phyloP scores from a whole-genome alignment of 2,329 filamentous ascomycete genomes.

The Penicillium occitanis region DNA sequence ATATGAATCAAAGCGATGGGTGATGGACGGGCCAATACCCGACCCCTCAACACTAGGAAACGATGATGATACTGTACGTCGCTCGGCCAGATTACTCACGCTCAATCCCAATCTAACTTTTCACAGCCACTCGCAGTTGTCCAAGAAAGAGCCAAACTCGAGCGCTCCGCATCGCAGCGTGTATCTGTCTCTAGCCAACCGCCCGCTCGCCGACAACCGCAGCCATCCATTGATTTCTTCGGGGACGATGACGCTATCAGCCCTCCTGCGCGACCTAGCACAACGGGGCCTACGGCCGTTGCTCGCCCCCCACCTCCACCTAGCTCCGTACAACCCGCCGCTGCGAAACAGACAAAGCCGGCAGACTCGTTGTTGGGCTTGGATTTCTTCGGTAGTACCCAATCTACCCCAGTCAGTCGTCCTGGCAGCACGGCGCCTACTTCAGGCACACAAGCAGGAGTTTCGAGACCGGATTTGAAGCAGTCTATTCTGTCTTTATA shows the following conservation, averaged over 20 bases:
- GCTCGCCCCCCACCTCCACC: constrained; percentile 58
- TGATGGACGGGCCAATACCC: constrained; percentile 95
- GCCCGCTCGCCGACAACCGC: constrained; percentile 45
- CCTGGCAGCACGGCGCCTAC: constrained; percentile 78
- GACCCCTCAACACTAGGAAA: constrained; percentile 87
- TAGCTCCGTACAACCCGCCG: constrained; percentile 52
- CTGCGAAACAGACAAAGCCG: constrained; percentile 64
- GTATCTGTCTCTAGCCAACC: constrained; percentile 41
- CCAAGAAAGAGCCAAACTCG: constrained; percentile 68
- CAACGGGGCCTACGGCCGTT: constrained; percentile 62
- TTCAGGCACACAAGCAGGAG: constrained; percentile 55
- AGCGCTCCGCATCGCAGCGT: constrained; percentile 58
- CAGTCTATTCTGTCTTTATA: constrained; percentile 97
- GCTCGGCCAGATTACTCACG: not conserved
- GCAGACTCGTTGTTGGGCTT: constrained; percentile 85
- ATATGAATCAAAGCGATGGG: constrained; percentile 98
- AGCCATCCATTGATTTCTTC: constrained; percentile 72
- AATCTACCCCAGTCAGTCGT: constrained; percentile 67
- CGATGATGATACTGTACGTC: constrained; percentile 75
- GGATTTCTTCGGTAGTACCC: constrained; percentile 79
- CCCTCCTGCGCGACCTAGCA: constrained; percentile 68
- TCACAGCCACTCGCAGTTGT: constrained; percentile 63
- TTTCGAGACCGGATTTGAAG: constrained; percentile 88
- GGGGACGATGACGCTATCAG: constrained; percentile 64
- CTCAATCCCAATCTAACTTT: not conserved